Conservation (phyloP, 768 basidiomycete species). For the Tephrocybe sp. region DNA sequence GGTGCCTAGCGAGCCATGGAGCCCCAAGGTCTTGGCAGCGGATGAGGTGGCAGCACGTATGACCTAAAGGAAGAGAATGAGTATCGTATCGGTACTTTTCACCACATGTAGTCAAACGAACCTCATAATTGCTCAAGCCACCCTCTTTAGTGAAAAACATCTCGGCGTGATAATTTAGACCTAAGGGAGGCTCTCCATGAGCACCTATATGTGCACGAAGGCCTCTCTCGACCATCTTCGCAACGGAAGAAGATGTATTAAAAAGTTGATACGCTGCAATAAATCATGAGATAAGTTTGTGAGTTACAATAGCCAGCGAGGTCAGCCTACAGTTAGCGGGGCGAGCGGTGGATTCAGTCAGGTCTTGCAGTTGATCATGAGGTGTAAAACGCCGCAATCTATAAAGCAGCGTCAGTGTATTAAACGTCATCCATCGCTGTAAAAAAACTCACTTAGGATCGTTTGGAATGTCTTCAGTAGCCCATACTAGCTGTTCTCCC, state of each 20-base stretch:
- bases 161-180: conserved; percentile 75
- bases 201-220: conserved; percentile 66
- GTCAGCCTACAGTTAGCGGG: conserved; percentile 51
- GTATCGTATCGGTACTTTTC: neutral
- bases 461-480: conserved; percentile 58
- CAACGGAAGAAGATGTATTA: conserved; percentile 66
- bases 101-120: conserved; percentile 20
- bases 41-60: conserved; percentile 66
- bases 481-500: conserved; percentile 73
- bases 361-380: conserved; percentile 59
- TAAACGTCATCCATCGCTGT: conserved; percentile 11
- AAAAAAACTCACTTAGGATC: conserved; percentile 56
- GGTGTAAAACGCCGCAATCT: conserved; percentile 64
- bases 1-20: conserved; percentile 60
- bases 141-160: conserved; percentile 64
- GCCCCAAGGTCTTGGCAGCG: conserved; percentile 63
- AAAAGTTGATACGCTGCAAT: conserved; percentile 57
- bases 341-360: conserved; percentile 60
- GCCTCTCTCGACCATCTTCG: conserved; percentile 66
- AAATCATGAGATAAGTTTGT: conserved; percentile 4
- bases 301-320: neutral
- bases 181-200: conserved; percentile 70
- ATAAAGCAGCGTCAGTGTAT: neutral
- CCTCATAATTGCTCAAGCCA: conserved; percentile 71
- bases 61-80: conserved; percentile 36